These are phyloP conservation scores for Friedmanniomyces endolithicus DNA, from an alignment of 495 filamentous ascomycete genomes.

Conservation along the genomic window DNA sequence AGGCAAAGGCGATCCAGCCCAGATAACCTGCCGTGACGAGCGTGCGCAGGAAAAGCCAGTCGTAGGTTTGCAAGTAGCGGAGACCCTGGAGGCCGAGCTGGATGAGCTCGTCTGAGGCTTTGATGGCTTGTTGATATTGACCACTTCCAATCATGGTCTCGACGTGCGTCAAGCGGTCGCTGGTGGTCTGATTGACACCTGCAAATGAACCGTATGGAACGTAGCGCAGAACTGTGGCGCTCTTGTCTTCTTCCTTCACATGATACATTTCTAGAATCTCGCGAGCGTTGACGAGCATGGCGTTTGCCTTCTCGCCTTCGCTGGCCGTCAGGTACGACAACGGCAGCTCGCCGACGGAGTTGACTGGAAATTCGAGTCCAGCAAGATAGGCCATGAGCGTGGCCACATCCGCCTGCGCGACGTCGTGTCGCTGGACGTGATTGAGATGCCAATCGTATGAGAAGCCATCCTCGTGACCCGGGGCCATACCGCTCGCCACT, in stretches of 20 bases:
- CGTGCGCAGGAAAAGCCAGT: constrained; percentile 95
- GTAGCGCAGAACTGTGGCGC: constrained; percentile 59
- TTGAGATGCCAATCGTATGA: constrained; percentile 80
- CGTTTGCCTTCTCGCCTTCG: constrained; percentile 66
- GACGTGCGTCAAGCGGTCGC: constrained; percentile 56
- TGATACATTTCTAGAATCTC: constrained; percentile 94
- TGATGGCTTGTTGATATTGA: constrained; percentile 60
- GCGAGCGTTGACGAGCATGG: constrained; percentile 71
- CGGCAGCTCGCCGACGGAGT: constrained; percentile 90
- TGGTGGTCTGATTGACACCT: constrained; percentile 48
- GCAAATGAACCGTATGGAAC: constrained; percentile 53
- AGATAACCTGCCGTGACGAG: constrained; percentile 88
- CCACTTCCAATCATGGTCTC: constrained; percentile 52
- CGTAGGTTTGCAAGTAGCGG: constrained; percentile 87
- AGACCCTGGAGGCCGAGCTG: constrained; percentile 69
- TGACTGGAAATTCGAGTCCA: constrained; percentile 83
- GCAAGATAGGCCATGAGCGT: constrained; percentile 94
- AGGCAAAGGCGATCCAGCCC: constrained; percentile 91
- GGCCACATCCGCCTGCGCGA: constrained; percentile 88
- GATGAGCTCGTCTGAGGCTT: constrained; percentile 60
- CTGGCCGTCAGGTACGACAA: constrained; percentile 64
- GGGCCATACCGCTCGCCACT: constrained; percentile 39
- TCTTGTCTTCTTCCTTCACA: constrained; percentile 85
- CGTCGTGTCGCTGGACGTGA: constrained; percentile 73
- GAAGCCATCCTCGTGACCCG: constrained; percentile 85